Base-by-base conservation (phyloP, 768 basidiomycete genomes). In the Boletus fagicola region DNA sequence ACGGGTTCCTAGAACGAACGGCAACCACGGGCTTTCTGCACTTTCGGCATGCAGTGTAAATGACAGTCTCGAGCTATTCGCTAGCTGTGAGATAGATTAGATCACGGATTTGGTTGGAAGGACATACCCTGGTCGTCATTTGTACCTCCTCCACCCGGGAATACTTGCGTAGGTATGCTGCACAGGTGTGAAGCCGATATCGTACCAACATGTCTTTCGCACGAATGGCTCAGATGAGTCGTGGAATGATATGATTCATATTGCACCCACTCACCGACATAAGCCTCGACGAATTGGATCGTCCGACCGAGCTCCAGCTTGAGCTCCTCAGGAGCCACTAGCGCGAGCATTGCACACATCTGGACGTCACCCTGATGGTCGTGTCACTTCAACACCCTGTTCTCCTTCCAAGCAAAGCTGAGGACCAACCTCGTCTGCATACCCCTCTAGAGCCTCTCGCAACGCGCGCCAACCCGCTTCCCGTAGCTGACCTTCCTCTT, bases 111-210 rank as follows among this genome's bases (percentile, higher is more conserved):
- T 0, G 18, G 12, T 22, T 20, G 0, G 4, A 20, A 2, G 30
- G 20, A 56, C 77, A 40, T 68, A 89, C 89, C 65, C 80, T 71
- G 0, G 88, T 86, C 6, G 71, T 62, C 38, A 75, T 77, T 35
- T 77, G 76, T 16, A 92, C 74, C 11, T 80, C 80, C 6, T 84
- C 79, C 2, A 78, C 65, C 5, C 71, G 65, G 10, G 80, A 79
- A 65, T 82, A 79, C 66, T 90, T 92, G 40, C 92, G 83, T 43
- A 94, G 64, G 69, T 92, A 89, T 0, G 92, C 88, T 3, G 89
- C 88, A 51, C 81, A 81, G 0, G 83, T 77, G 60, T 87, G 79
- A 49, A 93, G 68, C 26, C 82, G 81, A 38, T 85, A 72, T 16
- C 88, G 81, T 35, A 75, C 77, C 44, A 94, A 71, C 28, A 86